phyloP scores from a whole-genome alignment of 768 basidiomycete genomes.

The Mycena belliarum region DNA sequence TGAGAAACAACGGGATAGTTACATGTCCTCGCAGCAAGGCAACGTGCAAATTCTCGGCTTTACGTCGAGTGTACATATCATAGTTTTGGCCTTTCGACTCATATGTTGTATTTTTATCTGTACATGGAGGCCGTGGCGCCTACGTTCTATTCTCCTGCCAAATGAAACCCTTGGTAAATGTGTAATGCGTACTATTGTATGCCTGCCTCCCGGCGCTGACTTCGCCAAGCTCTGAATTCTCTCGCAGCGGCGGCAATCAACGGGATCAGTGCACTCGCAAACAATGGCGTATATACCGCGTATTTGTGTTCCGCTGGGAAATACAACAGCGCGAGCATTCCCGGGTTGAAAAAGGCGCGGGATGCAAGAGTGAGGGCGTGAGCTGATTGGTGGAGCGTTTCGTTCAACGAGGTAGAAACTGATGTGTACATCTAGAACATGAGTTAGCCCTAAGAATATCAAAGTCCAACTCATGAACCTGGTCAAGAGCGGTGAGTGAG shows the following conservation, averaged over 20 bases:
- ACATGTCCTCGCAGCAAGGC: slow-evolving; percentile 78
- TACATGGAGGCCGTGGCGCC: neutral
- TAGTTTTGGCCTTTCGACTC: slow-evolving; percentile 41
- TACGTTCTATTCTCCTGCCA: no score
- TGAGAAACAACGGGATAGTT: slow-evolving; percentile 76
- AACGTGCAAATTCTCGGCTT: slow-evolving; percentile 59
- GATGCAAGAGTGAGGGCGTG: slow-evolving; percentile 68
- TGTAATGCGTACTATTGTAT: slow-evolving; percentile 4
- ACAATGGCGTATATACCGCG: slow-evolving; percentile 93
- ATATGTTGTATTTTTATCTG: slow-evolving; percentile 12
- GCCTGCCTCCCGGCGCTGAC: slow-evolving; percentile 24
- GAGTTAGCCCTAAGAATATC: neutral
- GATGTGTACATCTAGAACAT: slow-evolving; percentile 13
- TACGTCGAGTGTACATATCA: slow-evolving; percentile 91
- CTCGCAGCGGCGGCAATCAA: slow-evolving; percentile 71
- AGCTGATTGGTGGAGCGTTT: slow-evolving; percentile 59
- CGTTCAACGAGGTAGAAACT: slow-evolving; percentile 6
- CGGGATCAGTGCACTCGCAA: slow-evolving; percentile 88
- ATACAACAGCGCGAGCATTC: slow-evolving; percentile 93
- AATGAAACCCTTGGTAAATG: no score
- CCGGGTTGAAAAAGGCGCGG: slow-evolving; percentile 94
- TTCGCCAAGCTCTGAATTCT: slow-evolving; percentile 70
- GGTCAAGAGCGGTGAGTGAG: slow-evolving; percentile 70
- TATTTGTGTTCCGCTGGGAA: slow-evolving; percentile 98
- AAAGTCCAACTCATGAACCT: slow-evolving; percentile 44